These are phyloP conservation scores for Aciculoconidium aculeatum DNA, from an alignment of 805 yeast species.

Conservation along the genomic window DNA sequence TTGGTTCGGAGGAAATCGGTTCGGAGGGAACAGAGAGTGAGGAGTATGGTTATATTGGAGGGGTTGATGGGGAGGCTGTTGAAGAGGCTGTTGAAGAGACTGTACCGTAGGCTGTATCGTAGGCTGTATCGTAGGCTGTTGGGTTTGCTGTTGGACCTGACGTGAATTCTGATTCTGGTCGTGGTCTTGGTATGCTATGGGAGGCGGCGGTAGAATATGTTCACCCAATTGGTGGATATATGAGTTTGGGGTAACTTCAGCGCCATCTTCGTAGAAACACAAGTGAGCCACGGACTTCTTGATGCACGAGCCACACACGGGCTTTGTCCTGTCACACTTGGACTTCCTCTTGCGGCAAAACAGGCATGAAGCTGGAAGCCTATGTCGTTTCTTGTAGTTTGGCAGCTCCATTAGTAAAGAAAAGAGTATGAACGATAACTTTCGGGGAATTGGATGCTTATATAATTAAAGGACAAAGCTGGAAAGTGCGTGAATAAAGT, in stretches of 20 bases:
- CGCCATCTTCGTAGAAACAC: slow-evolving; percentile 30
- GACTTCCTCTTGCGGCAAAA: slow-evolving; percentile 40
- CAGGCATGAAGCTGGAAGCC: slow-evolving; percentile 39
- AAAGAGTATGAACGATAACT: too few relatives aligned
- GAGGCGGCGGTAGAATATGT: slow-evolving; percentile 6
- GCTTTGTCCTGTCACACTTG: slow-evolving; percentile 37
- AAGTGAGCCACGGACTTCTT: slow-evolving; percentile 39
- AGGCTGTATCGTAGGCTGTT: slow-evolving; percentile 1
- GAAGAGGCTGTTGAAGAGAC: neutral
- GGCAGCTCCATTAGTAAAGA: slow-evolving; percentile 26
- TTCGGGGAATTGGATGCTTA: too few relatives aligned
- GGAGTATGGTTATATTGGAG: slow-evolving; percentile 2
- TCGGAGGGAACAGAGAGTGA: slow-evolving; percentile 2
- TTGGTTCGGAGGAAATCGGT: neutral
- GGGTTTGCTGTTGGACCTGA: slow-evolving; percentile 1
- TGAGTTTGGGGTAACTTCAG: neutral
- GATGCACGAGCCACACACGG: slow-evolving; percentile 38
- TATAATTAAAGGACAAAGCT: neutral
- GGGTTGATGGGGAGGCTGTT: slow-evolving; percentile 3
- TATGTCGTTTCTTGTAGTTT: slow-evolving; percentile 27
- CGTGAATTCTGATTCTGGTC: too few relatives aligned
- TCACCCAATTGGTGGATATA: slow-evolving; percentile 5
- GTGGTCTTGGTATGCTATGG: slow-evolving; percentile 4
- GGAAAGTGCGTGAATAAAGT: neutral
- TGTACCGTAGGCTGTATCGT: slow-evolving; percentile 1